phyloP scores from a whole-genome alignment of 2,329 filamentous ascomycete species.

The Mycosphaerella sp. region DNA sequence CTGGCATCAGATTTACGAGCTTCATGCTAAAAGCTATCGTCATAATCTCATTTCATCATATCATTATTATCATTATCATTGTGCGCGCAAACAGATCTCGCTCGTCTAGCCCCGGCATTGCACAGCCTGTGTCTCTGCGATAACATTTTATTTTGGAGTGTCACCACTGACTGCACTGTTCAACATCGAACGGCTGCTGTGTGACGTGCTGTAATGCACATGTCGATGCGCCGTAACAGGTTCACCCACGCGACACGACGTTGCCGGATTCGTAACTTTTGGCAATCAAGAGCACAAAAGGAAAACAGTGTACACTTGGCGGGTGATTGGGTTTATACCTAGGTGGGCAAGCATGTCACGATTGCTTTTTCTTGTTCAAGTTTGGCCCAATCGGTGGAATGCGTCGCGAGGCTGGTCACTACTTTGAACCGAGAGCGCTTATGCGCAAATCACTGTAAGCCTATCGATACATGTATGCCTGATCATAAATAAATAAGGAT shows the following conservation, averaged over 20 bases:
- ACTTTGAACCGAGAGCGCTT: not conserved
- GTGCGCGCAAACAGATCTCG: not conserved
- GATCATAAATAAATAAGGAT: not conserved
- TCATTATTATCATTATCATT: not conserved
- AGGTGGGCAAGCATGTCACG: too few species aligned
- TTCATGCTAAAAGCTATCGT: too few species aligned
- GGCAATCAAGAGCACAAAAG: too few species aligned
- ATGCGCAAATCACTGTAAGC: not conserved
- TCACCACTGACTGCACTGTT: not conserved
- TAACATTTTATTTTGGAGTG: not conserved
- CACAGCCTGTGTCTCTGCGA: not conserved
- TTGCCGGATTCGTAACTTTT: too few species aligned
- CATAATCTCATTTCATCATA: too few species aligned
- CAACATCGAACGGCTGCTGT: not conserved
- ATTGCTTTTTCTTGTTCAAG: not conserved
- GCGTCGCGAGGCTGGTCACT: not conserved
- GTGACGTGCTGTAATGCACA: not conserved
- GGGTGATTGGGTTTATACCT: too few species aligned
- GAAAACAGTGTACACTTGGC: too few species aligned
- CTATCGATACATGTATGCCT: not conserved
- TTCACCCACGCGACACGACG: too few species aligned
- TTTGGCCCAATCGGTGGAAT: not conserved
- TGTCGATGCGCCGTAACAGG: too few species aligned
- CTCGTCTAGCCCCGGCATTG: not conserved
- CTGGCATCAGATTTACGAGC: too few species aligned